phyloP scores from a whole-genome alignment of 345 rosid species.

The Clarkia xantiana region DNA sequence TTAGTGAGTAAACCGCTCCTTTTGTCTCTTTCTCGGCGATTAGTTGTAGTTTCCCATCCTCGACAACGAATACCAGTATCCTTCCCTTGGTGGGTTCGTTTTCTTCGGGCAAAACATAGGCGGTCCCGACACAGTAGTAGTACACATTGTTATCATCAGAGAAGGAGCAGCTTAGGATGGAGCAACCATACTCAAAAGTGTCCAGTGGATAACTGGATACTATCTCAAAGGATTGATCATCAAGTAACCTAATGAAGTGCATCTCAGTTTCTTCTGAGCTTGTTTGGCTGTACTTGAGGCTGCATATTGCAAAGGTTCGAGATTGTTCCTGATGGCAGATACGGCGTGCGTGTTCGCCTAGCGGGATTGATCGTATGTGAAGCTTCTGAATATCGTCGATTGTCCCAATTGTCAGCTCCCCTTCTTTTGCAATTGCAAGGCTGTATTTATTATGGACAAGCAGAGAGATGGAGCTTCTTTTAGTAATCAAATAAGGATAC shows the following conservation, averaged over 20 bases:
- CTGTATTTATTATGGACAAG: slow-evolving; percentile 18
- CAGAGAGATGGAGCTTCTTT: no score
- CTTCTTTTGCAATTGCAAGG: slow-evolving; percentile 90
- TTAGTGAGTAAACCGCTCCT: slow-evolving; percentile 75
- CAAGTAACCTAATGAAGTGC: slow-evolving; percentile 67
- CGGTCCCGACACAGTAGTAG: slow-evolving; percentile 90
- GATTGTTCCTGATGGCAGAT: slow-evolving; percentile 95
- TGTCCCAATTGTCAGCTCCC: slow-evolving; percentile 85
- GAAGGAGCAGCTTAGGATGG: slow-evolving; percentile 85
- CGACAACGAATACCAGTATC: slow-evolving; percentile 70
- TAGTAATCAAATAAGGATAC: no score
- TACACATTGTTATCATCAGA: slow-evolving; percentile 63
- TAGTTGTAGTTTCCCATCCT: slow-evolving; percentile 81
- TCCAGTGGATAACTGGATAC: slow-evolving; percentile 73
- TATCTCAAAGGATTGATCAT: slow-evolving; percentile 75
- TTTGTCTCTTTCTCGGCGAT: slow-evolving; percentile 86
- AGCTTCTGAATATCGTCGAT: slow-evolving; percentile 97
- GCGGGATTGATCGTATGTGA: slow-evolving; percentile 88
- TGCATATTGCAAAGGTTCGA: slow-evolving; percentile 76
- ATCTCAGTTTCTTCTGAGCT: slow-evolving; percentile 67
- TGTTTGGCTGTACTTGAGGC: slow-evolving; percentile 46
- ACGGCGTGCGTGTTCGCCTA: slow-evolving; percentile 86
- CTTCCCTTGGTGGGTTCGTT: slow-evolving; percentile 91
- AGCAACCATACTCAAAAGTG: slow-evolving; percentile 76
- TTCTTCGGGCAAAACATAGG: slow-evolving; percentile 85